Conservation (phyloP, 176 grass and related monocot species). For the Tuctoria greenei region DNA sequence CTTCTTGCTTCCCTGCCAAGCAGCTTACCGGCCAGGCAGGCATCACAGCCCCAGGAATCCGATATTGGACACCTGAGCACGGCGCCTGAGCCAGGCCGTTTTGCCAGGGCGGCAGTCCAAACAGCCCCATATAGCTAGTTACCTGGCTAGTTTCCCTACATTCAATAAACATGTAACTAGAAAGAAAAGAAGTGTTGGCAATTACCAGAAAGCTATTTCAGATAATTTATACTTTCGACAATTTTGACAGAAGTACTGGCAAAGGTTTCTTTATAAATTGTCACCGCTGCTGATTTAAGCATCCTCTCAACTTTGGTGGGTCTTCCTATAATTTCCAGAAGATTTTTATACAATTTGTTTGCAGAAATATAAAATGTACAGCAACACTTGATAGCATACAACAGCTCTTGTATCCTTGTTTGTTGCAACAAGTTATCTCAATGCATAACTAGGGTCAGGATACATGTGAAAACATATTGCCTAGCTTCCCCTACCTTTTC, state of each 20-base stretch:
- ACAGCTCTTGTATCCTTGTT: not conserved
- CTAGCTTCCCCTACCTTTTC: constrained; percentile 99
- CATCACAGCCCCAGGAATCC: too few species aligned
- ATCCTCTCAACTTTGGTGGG: not conserved
- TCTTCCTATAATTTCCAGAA: not conserved
- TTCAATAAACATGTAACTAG: not conserved
- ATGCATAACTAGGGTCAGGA: not conserved
- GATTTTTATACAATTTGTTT: not conserved
- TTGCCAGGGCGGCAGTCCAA: too few species aligned
- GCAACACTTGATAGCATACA: not conserved
- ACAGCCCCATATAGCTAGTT: too few species aligned
- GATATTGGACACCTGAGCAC: too few species aligned
- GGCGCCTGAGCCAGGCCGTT: too few species aligned
- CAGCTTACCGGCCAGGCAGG: too few species aligned
- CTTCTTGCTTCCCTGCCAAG: too few species aligned
- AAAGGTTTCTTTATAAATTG: not conserved
- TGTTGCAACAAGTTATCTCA: not conserved
- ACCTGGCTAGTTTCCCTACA: not conserved
- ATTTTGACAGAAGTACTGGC: not conserved
- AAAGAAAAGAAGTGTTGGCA: not conserved
- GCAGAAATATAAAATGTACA: not conserved
- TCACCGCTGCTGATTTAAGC: not conserved
- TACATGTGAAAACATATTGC: constrained; percentile 34
- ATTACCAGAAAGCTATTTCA: not conserved
- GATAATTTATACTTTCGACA: not conserved